Conservation (phyloP, 164 flowering plant genomes). For the Piper longum region DNA sequence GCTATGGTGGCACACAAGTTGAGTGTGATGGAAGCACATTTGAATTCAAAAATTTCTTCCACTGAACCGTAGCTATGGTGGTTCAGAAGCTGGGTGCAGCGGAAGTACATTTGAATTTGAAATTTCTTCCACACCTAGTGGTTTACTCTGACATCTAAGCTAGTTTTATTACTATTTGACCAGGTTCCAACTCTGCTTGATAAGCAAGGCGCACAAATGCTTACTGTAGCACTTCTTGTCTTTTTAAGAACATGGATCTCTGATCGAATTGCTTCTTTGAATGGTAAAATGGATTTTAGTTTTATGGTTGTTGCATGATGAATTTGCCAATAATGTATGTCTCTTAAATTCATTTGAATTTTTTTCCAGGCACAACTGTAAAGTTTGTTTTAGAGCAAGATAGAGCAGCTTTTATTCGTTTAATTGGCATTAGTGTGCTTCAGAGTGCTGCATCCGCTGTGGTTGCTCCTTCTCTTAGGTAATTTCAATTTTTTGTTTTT, state of each 20-base stretch:
- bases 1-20: no score
- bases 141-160: not conserved
- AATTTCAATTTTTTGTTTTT: not conserved
- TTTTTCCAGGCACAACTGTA: conserved; percentile 72
- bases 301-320: not conserved
- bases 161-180: conserved; percentile 1
- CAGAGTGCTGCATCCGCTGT: conserved; percentile 95
- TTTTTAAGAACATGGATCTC: conserved; percentile 90
- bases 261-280: conserved; percentile 96
- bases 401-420: conserved; percentile 68
- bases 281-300: conserved; percentile 38
- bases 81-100: no score
- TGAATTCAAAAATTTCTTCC: no score
- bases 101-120: no score
- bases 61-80: no score
- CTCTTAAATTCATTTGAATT: not conserved
- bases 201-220: conserved; percentile 83
- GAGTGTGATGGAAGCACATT: no score
- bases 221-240: conserved; percentile 87
- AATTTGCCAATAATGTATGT: not conserved
- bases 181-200: conserved; percentile 90
- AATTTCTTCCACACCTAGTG: no score
- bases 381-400: conserved; percentile 96
- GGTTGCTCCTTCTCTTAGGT: conserved; percentile 94
- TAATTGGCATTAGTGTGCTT: conserved; percentile 77